Evolutionary conservation across 345 rosid species (phyloP).

Genomic region (Lumnitzera racemosa): DNA sequence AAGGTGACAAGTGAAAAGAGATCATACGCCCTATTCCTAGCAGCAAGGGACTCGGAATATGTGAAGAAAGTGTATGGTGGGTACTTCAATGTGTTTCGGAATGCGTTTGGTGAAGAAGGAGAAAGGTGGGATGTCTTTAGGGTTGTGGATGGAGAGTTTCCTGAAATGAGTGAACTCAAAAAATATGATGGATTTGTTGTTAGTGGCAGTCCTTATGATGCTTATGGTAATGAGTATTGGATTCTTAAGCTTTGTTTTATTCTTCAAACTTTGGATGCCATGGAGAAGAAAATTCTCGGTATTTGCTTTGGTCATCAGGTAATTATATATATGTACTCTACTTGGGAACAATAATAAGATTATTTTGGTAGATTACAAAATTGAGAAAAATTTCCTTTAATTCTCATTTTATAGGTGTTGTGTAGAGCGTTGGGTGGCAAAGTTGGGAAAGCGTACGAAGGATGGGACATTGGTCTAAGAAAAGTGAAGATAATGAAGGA

Average conservation of each 20-base stretch:
- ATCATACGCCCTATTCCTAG: conserved; percentile 54
- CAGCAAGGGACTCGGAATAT: conserved; percentile 71
- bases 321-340: neutral
- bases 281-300: conserved; percentile 77
- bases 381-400: neutral
- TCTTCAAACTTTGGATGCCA: conserved; percentile 53
- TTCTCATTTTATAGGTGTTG: conserved; percentile 38
- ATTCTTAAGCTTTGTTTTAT: conserved; percentile 63
- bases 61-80: conserved; percentile 68
- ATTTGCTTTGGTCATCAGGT: conserved; percentile 99
- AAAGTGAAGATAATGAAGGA: conserved; percentile 53
- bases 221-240: conserved; percentile 71
- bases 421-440: conserved; percentile 82
- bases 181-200: conserved; percentile 72
- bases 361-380: neutral
- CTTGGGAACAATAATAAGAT: too few species aligned
- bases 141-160: conserved; percentile 79
- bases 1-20: conserved; percentile 3
- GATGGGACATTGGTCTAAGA: conserved; percentile 72
- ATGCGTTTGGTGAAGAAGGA: conserved; percentile 69
- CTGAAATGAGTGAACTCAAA: conserved; percentile 48
- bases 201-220: conserved; percentile 79
- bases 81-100: conserved; percentile 66
- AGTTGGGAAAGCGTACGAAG: conserved; percentile 58
- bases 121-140: conserved; percentile 73